Conservation (phyloP, 2,329 filamentous ascomycete genomes). For the Nemania sp. region DNA sequence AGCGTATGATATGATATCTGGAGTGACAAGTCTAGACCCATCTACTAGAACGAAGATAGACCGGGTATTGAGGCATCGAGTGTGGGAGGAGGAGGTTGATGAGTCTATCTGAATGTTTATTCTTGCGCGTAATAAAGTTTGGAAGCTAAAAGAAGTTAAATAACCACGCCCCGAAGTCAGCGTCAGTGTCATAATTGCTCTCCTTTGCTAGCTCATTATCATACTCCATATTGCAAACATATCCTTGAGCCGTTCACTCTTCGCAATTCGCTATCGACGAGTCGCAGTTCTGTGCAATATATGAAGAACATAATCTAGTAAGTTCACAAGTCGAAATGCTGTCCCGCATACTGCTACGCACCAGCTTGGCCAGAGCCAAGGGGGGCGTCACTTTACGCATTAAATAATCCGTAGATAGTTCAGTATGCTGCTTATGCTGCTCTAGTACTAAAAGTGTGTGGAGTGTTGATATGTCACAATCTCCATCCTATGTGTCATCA, state of each 20-base stretch:
- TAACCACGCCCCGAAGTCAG: not conserved
- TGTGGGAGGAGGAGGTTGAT: slow-evolving; percentile 6
- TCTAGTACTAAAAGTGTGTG: too few relatives aligned
- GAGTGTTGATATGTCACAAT: too few relatives aligned
- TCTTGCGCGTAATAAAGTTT: not conserved
- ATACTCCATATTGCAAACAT: not conserved
- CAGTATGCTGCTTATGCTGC: too few relatives aligned
- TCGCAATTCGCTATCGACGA: not conserved
- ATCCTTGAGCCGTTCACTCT: not conserved
- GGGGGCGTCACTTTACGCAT: too few relatives aligned
- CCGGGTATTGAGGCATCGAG: slow-evolving; percentile 37
- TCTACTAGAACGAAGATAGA: slow-evolving; percentile 39
- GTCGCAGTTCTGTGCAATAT: not conserved
- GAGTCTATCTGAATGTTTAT: slow-evolving; percentile 6
- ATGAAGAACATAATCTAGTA: not conserved
- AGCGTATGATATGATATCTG: slow-evolving; percentile 40
- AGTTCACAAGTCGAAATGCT: not conserved
- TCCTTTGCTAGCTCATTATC: not conserved
- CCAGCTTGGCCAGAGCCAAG: too few relatives aligned
- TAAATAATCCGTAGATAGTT: too few relatives aligned
- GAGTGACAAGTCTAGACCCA: slow-evolving; percentile 41
- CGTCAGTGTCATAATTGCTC: not conserved
- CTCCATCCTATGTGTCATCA: too few relatives aligned
- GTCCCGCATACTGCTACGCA: not conserved
- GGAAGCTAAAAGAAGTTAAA: not conserved